Conservation (phyloP, 345 rosid genomes). For the Gossypioides kirkii region DNA sequence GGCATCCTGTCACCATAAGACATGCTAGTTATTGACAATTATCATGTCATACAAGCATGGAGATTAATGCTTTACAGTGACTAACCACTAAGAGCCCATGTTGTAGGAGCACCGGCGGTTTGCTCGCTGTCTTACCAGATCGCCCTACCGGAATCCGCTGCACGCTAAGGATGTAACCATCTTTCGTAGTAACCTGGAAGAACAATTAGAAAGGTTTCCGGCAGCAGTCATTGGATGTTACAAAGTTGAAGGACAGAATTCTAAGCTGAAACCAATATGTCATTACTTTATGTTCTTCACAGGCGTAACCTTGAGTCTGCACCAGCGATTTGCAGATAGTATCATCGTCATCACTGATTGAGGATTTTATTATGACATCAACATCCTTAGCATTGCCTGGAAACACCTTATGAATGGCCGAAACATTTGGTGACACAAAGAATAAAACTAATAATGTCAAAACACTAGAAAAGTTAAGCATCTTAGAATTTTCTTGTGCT, state of each 20-base stretch:
- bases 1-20: conserved; percentile 35
- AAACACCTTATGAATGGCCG: background rate
- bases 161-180: conserved; percentile 52
- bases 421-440: conserved; percentile 4
- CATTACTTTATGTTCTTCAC: conserved; percentile 26
- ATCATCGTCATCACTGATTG: background rate
- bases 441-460: background rate
- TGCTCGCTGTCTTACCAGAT: conserved; percentile 24
- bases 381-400: background rate
- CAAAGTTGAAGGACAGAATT: background rate
- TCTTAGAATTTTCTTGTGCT: background rate
- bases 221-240: background rate
- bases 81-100: conserved; percentile 45
- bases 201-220: background rate
- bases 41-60: background rate
- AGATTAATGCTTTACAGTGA: background rate
- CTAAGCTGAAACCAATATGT: background rate
- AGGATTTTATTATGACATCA: background rate
- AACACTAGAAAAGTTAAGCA: conserved; percentile 8
- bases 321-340: conserved; percentile 15
- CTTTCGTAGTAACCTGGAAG: conserved; percentile 43
- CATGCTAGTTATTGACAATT: background rate
- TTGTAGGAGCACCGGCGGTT: conserved; percentile 40
- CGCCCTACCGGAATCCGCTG: conserved; percentile 42
- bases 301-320: conserved; percentile 13